phyloP scores from a whole-genome alignment of 2,329 filamentous ascomycete species.

The Calycina marina region DNA sequence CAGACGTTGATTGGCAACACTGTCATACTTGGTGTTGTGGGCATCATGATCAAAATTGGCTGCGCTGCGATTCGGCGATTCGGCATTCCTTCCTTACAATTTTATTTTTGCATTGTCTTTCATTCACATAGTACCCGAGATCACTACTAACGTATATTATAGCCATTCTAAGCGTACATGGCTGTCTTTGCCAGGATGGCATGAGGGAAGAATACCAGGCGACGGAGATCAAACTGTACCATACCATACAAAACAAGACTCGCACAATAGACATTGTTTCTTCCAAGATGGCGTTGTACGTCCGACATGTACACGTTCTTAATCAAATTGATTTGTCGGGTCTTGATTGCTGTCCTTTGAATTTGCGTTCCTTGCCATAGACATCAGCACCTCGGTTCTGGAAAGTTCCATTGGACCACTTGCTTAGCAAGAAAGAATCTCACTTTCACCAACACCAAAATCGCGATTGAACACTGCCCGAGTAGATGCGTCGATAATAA shows the following conservation, averaged over 20 bases:
- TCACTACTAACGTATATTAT: neutral
- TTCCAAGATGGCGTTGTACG: too few species aligned
- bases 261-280: neutral
- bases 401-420: constrained; percentile 7
- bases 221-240: neutral
- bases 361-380: neutral
- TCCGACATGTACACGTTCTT: neutral
- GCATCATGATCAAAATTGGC: neutral
- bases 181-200: neutral
- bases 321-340: neutral
- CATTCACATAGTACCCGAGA: neutral
- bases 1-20: too few species aligned
- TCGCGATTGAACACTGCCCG: too few species aligned
- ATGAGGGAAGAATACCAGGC: neutral
- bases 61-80: too few species aligned
- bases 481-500: too few species aligned
- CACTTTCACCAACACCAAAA: neutral
- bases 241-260: neutral
- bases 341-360: neutral
- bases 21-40: neutral
- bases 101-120: neutral
- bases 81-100: neutral
- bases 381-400: constrained; percentile 5
- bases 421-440: constrained; percentile 2
- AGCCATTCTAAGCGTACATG: neutral